Evolutionary conservation across 2,329 filamentous ascomycete genomes (phyloP).

Genomic region (Exserohilum turcica): DNA sequence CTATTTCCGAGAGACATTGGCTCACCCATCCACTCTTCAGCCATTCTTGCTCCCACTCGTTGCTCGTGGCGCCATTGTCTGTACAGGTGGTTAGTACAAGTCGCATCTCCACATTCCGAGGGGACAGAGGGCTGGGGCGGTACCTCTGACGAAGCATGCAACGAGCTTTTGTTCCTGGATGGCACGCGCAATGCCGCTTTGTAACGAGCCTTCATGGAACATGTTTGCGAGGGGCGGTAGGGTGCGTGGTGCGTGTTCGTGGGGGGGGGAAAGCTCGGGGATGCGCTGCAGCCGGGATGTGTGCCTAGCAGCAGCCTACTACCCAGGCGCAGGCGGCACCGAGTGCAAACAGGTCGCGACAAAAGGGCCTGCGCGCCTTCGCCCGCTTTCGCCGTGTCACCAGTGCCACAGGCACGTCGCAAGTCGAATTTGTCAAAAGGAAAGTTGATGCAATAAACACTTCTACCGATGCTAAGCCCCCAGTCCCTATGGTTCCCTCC

Average conservation of each 20-base stretch:
- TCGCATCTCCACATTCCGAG: slow-evolving; percentile 19
- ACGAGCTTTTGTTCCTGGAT: slow-evolving; percentile 78
- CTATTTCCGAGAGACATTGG: neutral
- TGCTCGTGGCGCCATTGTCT: slow-evolving; percentile 74
- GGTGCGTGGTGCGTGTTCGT: slow-evolving; percentile 19
- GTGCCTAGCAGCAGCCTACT: slow-evolving; percentile 13
- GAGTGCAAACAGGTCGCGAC: slow-evolving; percentile 8
- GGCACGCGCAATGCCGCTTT: slow-evolving; percentile 78
- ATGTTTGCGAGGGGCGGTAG: slow-evolving; percentile 53
- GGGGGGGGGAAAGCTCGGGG: slow-evolving; percentile 27
- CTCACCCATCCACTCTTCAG: slow-evolving; percentile 51
- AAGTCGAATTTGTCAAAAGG: neutral
- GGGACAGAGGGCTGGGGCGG: slow-evolving; percentile 4
- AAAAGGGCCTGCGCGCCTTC: neutral
- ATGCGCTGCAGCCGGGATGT: slow-evolving; percentile 23
- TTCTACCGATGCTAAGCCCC: slow-evolving; percentile 39
- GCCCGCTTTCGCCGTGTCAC: too few species aligned
- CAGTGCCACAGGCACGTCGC: neutral
- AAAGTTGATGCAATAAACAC: slow-evolving; percentile 27
- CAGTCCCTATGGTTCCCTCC: slow-evolving; percentile 30
- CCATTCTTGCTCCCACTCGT: slow-evolving; percentile 74
- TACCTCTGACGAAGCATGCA: slow-evolving; percentile 82
- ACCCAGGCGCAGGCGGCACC: slow-evolving; percentile 9
- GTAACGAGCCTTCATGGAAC: slow-evolving; percentile 81
- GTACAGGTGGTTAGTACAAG: slow-evolving; percentile 15